phyloP scores from a whole-genome alignment of 768 basidiomycete genomes.

The Tephrocybe sp. region DNA sequence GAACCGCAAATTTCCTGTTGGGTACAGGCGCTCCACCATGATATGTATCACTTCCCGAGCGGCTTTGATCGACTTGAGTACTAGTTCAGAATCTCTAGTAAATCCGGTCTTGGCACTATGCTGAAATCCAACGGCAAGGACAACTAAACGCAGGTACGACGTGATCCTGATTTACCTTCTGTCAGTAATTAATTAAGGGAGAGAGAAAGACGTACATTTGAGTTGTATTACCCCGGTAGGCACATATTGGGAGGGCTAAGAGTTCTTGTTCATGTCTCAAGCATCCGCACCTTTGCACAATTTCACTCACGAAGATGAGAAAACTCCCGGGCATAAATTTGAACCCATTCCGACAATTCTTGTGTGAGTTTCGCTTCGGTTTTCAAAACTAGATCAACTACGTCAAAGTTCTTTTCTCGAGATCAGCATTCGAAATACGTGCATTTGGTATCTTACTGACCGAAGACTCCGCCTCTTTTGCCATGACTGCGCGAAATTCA shows the following conservation, averaged over 20 bases:
- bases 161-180: slow-evolving; percentile 38
- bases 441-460: slow-evolving; percentile 7
- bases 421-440: too few relatives aligned
- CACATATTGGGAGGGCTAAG: slow-evolving; percentile 40
- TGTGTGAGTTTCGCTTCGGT: slow-evolving; percentile 35
- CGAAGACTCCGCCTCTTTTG: slow-evolving; percentile 3
- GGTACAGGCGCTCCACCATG: slow-evolving; percentile 48
- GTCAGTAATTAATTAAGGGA: slow-evolving; percentile 1
- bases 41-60: slow-evolving; percentile 58
- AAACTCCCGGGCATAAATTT: slow-evolving; percentile 38
- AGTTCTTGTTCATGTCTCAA: not conserved
- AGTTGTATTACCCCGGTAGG: slow-evolving; percentile 42
- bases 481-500: slow-evolving; percentile 34
- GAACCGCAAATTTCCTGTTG: slow-evolving; percentile 52
- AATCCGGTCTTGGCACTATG: slow-evolving; percentile 38
- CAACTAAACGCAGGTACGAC: slow-evolving; percentile 54
- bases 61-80: slow-evolving; percentile 47
- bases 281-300: not conserved
- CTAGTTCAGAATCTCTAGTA: slow-evolving; percentile 38
- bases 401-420: slow-evolving; percentile 29
- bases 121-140: slow-evolving; percentile 55
- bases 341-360: slow-evolving; percentile 39
- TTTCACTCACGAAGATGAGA: slow-evolving; percentile 30
- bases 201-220: slow-evolving; percentile 32
- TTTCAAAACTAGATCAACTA: slow-evolving; percentile 31